Evolutionary conservation across 768 basidiomycete species (phyloP).

Genomic region (Dacryopinax primogenitus): DNA sequence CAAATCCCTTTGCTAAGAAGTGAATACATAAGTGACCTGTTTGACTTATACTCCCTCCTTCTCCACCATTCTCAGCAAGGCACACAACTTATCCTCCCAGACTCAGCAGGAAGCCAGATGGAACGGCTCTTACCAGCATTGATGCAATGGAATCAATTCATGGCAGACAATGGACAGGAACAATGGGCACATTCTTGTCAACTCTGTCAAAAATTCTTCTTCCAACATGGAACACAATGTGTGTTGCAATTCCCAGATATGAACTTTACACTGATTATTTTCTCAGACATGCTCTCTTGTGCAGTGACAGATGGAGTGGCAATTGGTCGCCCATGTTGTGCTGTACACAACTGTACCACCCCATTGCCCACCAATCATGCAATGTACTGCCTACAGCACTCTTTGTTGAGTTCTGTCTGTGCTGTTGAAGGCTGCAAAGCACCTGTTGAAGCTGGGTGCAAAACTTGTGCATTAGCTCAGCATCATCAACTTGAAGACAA

Average conservation of each 20-base stretch:
- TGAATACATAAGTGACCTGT: conserved; percentile 23
- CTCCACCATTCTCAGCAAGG: conserved; percentile 18
- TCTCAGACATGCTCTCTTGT: neutral
- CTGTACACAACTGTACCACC: conserved; percentile 23
- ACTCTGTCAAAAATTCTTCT: conserved; percentile 19
- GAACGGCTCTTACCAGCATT: conserved; percentile 20
- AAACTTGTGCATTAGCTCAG: conserved; percentile 20
- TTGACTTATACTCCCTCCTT: conserved; percentile 21
- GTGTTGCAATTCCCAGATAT: neutral
- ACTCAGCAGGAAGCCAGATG: conserved; percentile 17
- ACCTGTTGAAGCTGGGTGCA: neutral
- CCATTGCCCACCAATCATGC: conserved; percentile 16
- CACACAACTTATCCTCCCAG: conserved; percentile 15
- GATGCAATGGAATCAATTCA: conserved; percentile 19
- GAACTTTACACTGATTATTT: neutral
- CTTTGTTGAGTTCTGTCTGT: conserved; percentile 15
- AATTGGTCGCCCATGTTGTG: conserved; percentile 28
- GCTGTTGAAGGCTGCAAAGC: conserved; percentile 11
- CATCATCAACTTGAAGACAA: conserved; percentile 17
- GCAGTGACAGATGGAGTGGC: conserved; percentile 27
- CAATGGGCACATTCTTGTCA: conserved; percentile 27
- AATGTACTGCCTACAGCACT: conserved; percentile 17
- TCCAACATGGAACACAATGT: conserved; percentile 12
- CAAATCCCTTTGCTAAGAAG: conserved; percentile 12
- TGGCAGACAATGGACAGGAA: conserved; percentile 25